These are phyloP conservation scores for Irpex sp. DNA, from an alignment of 1,284 basidiomycete species.

Conservation along the genomic window DNA sequence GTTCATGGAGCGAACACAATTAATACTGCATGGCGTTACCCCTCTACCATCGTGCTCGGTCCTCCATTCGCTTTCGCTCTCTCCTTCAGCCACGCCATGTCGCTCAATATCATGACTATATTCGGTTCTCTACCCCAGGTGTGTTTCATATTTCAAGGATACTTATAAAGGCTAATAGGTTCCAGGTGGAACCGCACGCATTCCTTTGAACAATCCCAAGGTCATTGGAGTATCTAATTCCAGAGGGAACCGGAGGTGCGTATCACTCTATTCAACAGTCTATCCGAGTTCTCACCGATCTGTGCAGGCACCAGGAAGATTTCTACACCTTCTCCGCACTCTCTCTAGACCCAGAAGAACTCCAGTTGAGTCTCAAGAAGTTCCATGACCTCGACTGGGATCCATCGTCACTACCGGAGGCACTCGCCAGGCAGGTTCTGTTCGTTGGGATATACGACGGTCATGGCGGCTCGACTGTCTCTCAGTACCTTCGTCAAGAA, in stretches of 20 bases:
- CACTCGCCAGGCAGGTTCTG: constrained; percentile 68
- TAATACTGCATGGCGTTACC: constrained; percentile 23
- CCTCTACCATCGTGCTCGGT: constrained; percentile 9
- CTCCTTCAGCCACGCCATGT: background rate
- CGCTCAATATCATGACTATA: constrained; percentile 57
- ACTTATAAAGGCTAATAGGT: background rate
- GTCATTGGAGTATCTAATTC: constrained; percentile 73
- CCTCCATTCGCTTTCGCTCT: background rate
- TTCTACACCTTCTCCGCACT: constrained; percentile 73
- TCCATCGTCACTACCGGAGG: constrained; percentile 49
- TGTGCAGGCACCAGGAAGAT: constrained; percentile 74
- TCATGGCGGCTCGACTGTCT: constrained; percentile 32
- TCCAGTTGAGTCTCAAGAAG: constrained; percentile 59
- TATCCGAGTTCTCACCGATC: background rate
- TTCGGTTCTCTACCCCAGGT: constrained; percentile 59
- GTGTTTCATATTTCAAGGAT: background rate
- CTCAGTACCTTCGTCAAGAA: constrained; percentile 62
- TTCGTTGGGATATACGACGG: constrained; percentile 90
- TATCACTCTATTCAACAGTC: constrained; percentile 2
- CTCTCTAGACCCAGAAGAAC: constrained; percentile 67
- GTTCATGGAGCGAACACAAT: constrained; percentile 16
- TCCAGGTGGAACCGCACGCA: constrained; percentile 32
- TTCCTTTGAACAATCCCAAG: constrained; percentile 43
- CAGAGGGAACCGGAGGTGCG: constrained; percentile 68
- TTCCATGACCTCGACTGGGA: constrained; percentile 67